Conservation (phyloP, 2,329 filamentous ascomycete genomes). For the Arachnopeziza araneosa region DNA sequence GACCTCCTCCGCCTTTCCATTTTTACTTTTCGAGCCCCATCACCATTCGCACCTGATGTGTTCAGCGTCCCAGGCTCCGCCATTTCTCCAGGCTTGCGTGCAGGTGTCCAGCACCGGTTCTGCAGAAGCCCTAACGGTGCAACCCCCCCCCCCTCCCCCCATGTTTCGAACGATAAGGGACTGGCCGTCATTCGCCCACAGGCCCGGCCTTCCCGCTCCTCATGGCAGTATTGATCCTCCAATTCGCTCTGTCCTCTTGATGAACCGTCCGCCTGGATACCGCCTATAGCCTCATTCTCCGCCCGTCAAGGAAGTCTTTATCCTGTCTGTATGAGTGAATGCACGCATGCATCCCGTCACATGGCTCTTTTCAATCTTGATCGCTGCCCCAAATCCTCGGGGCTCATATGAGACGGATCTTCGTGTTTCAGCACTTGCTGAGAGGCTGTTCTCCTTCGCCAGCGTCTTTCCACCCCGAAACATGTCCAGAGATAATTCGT, state of each 20-base stretch:
- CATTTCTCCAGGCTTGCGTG: not conserved
- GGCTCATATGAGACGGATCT: not conserved
- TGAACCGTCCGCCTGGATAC: not conserved
- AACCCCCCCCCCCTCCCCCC: not conserved
- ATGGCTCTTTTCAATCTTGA: not conserved
- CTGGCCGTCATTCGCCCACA: not conserved
- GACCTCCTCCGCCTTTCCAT: not conserved
- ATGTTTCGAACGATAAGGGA: not conserved
- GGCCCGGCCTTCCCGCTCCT: not conserved
- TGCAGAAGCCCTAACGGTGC: not conserved
- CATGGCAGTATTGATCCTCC: not conserved
- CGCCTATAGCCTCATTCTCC: not conserved
- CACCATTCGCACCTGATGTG: not conserved
- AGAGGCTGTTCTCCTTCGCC: not conserved
- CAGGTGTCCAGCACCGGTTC: not conserved
- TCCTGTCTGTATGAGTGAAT: no score
- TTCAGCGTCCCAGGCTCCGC: not conserved
- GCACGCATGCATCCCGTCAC: not conserved
- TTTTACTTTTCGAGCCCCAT: not conserved
- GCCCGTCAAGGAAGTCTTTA: not conserved
- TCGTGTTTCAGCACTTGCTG: not conserved
- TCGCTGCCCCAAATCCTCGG: not conserved
- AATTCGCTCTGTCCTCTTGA: not conserved
- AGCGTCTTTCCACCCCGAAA: not conserved
- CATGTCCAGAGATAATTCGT: not conserved